Percentiles rank a stretch among this genome's conserved stretches.
These are phyloP conservation scores for Pisolithus orientalis DNA, from an alignment of 768 basidiomycete species.

Conservation along the genomic window DNA sequence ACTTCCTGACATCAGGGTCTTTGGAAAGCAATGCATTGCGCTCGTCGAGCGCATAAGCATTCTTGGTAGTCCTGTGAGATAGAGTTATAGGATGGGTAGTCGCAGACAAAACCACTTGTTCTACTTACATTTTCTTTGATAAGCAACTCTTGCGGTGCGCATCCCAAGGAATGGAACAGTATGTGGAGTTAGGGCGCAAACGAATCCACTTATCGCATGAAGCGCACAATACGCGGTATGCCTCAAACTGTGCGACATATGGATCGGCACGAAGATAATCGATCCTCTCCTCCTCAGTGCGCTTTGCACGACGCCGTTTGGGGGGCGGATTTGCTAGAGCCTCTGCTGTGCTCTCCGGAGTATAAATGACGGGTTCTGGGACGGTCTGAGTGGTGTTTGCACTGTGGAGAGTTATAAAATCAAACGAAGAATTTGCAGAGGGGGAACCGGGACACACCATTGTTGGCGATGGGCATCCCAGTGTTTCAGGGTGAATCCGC, in stretches of 20 bases:
- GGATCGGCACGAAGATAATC: slow-evolving; percentile 63
- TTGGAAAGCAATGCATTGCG: slow-evolving; percentile 51
- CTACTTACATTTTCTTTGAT: slow-evolving; percentile 63
- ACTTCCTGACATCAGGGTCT: slow-evolving; percentile 69
- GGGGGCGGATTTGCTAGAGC: slow-evolving; percentile 41
- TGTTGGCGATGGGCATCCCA: slow-evolving; percentile 62
- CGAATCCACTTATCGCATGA: slow-evolving; percentile 84
- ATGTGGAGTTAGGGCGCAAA: slow-evolving; percentile 79
- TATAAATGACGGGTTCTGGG: slow-evolving; percentile 36
- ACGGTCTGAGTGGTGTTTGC: slow-evolving; percentile 26
- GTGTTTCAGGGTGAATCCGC: slow-evolving; percentile 58
- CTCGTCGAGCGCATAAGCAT: slow-evolving; percentile 54
- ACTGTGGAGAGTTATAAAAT: slow-evolving; percentile 13
- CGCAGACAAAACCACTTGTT: slow-evolving; percentile 3
- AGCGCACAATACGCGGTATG: slow-evolving; percentile 73
- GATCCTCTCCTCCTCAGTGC: slow-evolving; percentile 73
- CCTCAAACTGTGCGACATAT: slow-evolving; percentile 75
- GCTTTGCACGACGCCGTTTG: slow-evolving; percentile 68
- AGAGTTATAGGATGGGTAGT: slow-evolving; percentile 5
- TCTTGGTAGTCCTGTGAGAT: slow-evolving; percentile 34
- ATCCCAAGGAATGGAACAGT: slow-evolving; percentile 86
- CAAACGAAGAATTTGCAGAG: slow-evolving; percentile 1
- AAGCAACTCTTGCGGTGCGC: slow-evolving; percentile 80
- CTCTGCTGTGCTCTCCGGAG: slow-evolving; percentile 36
- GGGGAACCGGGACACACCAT: slow-evolving; percentile 39